A percentile compares a stretch with the other conserved stretches of the same genome.
phyloP scores from a whole-genome alignment of 306 rosid species.

The Rosa multiflora region DNA sequence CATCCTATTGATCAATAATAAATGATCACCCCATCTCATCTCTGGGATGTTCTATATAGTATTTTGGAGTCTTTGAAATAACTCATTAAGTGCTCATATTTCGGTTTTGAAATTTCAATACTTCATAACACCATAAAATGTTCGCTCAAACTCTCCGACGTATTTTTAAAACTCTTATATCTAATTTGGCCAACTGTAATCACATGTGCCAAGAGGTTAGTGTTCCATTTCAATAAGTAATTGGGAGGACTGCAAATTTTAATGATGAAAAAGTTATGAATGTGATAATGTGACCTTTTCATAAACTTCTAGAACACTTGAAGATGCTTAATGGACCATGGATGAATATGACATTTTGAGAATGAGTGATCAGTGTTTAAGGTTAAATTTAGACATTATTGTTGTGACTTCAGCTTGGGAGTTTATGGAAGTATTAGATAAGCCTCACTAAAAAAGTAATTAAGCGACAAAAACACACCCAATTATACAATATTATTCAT shows the following conservation, averaged over 20 bases:
- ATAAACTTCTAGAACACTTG: background rate
- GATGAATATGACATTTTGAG: background rate
- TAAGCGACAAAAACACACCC: background rate
- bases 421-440: conserved; percentile 5
- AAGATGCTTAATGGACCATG: background rate
- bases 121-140: background rate
- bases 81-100: too few species aligned
- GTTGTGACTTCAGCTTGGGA: background rate
- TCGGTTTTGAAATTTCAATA: too few species aligned
- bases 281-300: background rate
- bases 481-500: background rate
- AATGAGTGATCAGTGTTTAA: background rate
- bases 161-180: background rate
- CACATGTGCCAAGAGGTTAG: background rate
- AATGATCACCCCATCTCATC: background rate
- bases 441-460: background rate
- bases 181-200: background rate
- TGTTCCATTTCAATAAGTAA: background rate
- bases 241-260: background rate
- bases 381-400: background rate
- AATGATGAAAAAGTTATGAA: background rate
- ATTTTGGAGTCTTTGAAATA: too few species aligned
- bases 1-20: background rate
- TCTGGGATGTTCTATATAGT: too few species aligned
- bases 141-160: background rate